Percentiles rank a stretch among this genome's conserved stretches.
phyloP scores from a whole-genome alignment of 768 basidiomycete species.

The Russula olivacea region DNA sequence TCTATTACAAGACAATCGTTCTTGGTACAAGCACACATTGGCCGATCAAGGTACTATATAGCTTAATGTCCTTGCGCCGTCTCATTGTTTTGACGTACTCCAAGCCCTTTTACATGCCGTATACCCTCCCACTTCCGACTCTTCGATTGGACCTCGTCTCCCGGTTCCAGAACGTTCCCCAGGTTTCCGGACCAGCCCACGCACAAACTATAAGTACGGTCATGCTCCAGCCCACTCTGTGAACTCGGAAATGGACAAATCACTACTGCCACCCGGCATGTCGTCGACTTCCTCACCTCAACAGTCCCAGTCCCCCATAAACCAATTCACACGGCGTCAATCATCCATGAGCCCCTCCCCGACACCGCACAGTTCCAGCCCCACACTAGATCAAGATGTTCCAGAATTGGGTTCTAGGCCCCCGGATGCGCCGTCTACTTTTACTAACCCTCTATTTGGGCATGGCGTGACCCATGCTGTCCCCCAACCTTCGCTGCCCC shows the following conservation, averaged over 20 bases:
- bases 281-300: slow-evolving; percentile 4
- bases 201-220: slow-evolving; percentile 6
- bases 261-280: neutral
- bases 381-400: neutral
- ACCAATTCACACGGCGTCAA: neutral
- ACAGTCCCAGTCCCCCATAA: neutral
- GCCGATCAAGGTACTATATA: slow-evolving; percentile 13
- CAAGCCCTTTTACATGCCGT: neutral
- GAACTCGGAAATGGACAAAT: slow-evolving; percentile 6
- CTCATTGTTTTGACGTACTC: neutral
- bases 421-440: neutral
- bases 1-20: slow-evolving; percentile 8
- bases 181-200: neutral
- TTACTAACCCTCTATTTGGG: slow-evolving; percentile 24
- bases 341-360: slow-evolving; percentile 12
- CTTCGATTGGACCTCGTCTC: neutral
- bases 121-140: neutral
- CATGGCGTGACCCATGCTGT: slow-evolving; percentile 11
- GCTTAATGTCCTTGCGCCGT: neutral
- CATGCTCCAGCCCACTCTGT: neutral
- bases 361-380: slow-evolving; percentile 12
- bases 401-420: neutral
- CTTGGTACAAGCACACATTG: neutral
- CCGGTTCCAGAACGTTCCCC: slow-evolving; percentile 21
- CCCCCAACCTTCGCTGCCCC: slow-evolving; percentile 6